phyloP scores from a whole-genome alignment of 345 rosid genomes.

The Murraya koenigii region DNA sequence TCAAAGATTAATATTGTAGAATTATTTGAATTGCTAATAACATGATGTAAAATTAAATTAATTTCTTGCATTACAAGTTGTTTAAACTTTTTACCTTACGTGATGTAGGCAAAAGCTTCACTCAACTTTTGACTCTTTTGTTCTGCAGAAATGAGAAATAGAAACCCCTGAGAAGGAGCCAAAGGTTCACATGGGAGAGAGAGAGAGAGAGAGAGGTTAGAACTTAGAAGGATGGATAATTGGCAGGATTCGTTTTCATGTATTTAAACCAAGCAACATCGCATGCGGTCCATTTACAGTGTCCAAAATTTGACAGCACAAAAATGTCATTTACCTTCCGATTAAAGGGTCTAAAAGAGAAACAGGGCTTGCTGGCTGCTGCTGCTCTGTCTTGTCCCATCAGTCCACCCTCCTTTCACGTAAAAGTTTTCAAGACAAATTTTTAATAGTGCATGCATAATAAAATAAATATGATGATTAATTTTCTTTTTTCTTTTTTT shows the following conservation, averaged over 20 bases:
- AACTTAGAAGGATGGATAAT: too few relatives aligned
- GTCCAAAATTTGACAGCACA: slow-evolving; percentile 16
- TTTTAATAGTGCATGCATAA: too few relatives aligned
- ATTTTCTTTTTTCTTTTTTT: too few relatives aligned
- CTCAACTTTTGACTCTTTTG: background rate
- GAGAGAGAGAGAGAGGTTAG: slow-evolving; percentile 15
- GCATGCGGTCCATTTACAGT: slow-evolving; percentile 9
- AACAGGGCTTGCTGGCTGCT: background rate
- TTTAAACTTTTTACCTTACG: too few relatives aligned
- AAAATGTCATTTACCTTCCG: slow-evolving; percentile 6
- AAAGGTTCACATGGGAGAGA: slow-evolving; percentile 26
- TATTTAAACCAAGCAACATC: background rate
- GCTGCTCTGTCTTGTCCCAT: slow-evolving; percentile 20
- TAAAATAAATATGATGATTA: too few relatives aligned
- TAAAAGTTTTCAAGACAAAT: too few relatives aligned
- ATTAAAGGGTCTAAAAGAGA: background rate
- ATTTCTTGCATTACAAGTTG: too few relatives aligned
- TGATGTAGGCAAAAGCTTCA: background rate
- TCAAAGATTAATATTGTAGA: too few relatives aligned
- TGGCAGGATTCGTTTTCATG: slow-evolving; percentile 16
- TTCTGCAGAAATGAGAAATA: background rate
- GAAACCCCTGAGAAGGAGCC: slow-evolving; percentile 1
- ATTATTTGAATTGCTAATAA: too few relatives aligned
- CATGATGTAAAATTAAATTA: too few relatives aligned
- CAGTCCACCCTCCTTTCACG: background rate